A percentile compares a stretch with the other conserved stretches of the same genome.
Conservation (phyloP, 192 early-diverging fungal genomes). For the Gaertneriomyces sp. region DNA sequence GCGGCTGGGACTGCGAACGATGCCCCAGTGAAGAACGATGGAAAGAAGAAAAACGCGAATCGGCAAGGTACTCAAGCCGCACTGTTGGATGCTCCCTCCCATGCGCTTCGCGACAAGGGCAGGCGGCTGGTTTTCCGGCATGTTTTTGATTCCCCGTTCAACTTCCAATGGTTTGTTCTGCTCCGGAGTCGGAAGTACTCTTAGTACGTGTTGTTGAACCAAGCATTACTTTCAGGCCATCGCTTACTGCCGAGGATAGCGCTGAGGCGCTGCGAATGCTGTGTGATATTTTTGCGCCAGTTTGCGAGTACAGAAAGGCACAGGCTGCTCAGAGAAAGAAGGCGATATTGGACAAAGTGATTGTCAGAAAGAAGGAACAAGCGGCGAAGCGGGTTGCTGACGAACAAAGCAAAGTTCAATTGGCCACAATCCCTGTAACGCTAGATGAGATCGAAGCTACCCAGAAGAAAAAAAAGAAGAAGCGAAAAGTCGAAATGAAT, state of each 20-base stretch:
- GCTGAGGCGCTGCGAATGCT: slow-evolving; percentile 9
- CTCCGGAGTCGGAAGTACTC: background rate
- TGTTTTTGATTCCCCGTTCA: slow-evolving; percentile 22
- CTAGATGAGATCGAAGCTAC: slow-evolving; percentile 25
- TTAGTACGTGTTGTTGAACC: background rate
- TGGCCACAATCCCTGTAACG: background rate
- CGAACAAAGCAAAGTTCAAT: background rate
- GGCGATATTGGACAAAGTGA: background rate
- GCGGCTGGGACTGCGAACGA: no score
- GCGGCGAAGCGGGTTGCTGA: background rate
- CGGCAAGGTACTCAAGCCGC: background rate
- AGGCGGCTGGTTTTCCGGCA: slow-evolving; percentile 17
- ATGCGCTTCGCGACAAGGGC: slow-evolving; percentile 7
- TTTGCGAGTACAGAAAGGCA: slow-evolving; percentile 2
- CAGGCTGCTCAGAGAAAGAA: background rate
- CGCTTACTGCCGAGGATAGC: slow-evolving; percentile 1
- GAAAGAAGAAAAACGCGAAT: no score
- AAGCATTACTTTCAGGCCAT: slow-evolving; percentile 1
- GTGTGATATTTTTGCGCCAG: slow-evolving; percentile 11
- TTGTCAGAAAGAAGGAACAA: slow-evolving; percentile 3
- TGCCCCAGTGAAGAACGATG: no score
- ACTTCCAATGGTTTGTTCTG: slow-evolving; percentile 20
- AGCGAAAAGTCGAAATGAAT: background rate
- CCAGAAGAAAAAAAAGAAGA: slow-evolving; percentile 10
- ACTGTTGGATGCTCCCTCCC: background rate